phyloP scores from a whole-genome alignment of 2,329 filamentous ascomycete species.

The Aspergillus quadricinctus region DNA sequence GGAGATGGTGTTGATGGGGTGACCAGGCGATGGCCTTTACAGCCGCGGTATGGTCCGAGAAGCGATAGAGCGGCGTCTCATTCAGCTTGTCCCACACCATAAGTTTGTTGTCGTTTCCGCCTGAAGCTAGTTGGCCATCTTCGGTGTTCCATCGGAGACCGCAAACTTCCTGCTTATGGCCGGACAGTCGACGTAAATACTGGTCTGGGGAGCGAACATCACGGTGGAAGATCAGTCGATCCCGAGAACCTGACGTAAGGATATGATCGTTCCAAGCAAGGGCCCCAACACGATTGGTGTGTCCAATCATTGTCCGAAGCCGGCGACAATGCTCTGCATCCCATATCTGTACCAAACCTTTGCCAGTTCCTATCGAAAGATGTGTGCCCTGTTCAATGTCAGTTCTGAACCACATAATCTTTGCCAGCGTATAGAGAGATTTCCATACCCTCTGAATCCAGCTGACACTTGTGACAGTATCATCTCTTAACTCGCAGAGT shows the following conservation, averaged over 20 bases:
- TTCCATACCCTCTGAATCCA: slow-evolving; percentile 78
- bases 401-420: slow-evolving; percentile 2
- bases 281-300: slow-evolving; percentile 87
- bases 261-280: slow-evolving; percentile 98
- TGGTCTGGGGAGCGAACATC: slow-evolving; percentile 92
- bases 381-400: slow-evolving; percentile 65
- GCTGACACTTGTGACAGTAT: slow-evolving; percentile 92
- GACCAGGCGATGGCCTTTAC: slow-evolving; percentile 99
- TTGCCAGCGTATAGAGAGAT: not conserved
- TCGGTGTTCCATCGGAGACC: slow-evolving; percentile 96
- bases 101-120: slow-evolving; percentile 97
- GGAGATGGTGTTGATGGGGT: slow-evolving; percentile 85
- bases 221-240: slow-evolving; percentile 89
- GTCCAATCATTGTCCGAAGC: slow-evolving; percentile 92
- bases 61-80: slow-evolving; percentile 89
- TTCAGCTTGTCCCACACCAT: slow-evolving; percentile 98
- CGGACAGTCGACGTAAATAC: slow-evolving; percentile 78
- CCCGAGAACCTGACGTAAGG: slow-evolving; percentile 87
- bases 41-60: slow-evolving; percentile 88
- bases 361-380: slow-evolving; percentile 88
- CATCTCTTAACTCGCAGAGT: slow-evolving; percentile 85
- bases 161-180: slow-evolving; percentile 97
- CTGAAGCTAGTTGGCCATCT: slow-evolving; percentile 88
- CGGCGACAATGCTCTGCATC: slow-evolving; percentile 83
- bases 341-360: slow-evolving; percentile 95